Conservation (phyloP, 2,329 filamentous ascomycete species). For the Epichloe gansuensis region DNA sequence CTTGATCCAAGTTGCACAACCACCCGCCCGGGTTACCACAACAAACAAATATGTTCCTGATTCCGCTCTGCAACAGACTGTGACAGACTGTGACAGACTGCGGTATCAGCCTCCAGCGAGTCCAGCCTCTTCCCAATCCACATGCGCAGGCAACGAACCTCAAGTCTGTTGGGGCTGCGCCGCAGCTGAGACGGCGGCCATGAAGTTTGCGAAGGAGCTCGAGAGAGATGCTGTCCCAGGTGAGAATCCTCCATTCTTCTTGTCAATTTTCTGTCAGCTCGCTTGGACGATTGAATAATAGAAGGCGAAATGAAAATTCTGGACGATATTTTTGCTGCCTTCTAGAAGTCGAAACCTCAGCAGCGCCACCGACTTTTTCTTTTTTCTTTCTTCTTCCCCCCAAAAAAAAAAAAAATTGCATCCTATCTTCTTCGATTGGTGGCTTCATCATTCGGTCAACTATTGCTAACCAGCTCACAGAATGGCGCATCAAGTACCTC, state of each 20-base stretch:
- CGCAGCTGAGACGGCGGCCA: conserved; percentile 6
- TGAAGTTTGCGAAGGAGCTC: conserved; percentile 12
- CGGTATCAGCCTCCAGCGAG: too few species aligned
- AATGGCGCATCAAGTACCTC: conserved; percentile 91
- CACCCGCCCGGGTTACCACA: too few species aligned
- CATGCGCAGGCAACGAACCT: neutral
- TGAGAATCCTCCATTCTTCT: conserved; percentile 14
- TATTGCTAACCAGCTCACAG: conserved; percentile 22
- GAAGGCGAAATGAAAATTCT: neutral
- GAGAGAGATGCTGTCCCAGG: conserved; percentile 55
- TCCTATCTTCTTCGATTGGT: too few species aligned
- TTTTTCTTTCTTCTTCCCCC: neutral
- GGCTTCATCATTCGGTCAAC: neutral
- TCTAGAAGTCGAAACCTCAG: neutral
- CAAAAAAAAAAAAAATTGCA: too few species aligned
- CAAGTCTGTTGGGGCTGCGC: conserved; percentile 3
- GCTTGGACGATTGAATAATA: too few species aligned
- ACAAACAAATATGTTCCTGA: too few species aligned
- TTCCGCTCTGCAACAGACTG: too few species aligned
- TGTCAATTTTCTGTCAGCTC: neutral
- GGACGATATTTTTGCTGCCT: neutral
- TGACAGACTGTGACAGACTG: too few species aligned
- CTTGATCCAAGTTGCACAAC: too few species aligned
- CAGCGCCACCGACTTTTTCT: neutral
- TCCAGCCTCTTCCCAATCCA: too few species aligned